These are phyloP conservation scores for Nicotiana paniculata DNA, from an alignment of 257 asterid genomes.

Conservation along the genomic window DNA sequence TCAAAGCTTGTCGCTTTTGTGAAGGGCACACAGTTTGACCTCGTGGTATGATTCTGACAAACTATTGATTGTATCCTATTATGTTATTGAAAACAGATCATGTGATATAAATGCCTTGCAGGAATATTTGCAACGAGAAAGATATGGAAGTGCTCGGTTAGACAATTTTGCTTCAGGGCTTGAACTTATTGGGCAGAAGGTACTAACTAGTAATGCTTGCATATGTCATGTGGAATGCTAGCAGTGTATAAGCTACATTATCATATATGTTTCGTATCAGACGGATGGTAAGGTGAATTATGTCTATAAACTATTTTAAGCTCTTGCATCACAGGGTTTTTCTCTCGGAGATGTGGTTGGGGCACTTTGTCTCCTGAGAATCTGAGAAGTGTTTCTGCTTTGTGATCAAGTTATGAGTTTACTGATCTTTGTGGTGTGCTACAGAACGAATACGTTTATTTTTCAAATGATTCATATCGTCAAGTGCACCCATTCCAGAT, in stretches of 20 bases:
- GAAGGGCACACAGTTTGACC: slow-evolving; percentile 99
- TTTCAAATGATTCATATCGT: no score
- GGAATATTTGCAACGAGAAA: slow-evolving; percentile 97
- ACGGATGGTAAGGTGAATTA: background rate
- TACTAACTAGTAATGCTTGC: slow-evolving; percentile 13
- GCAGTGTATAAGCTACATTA: background rate
- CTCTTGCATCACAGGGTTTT: background rate
- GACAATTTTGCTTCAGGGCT: slow-evolving; percentile 93
- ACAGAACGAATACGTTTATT: no score
- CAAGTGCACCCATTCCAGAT: no score
- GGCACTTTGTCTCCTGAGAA: background rate
- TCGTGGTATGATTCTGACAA: slow-evolving; percentile 51
- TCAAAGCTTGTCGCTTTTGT: slow-evolving; percentile 96
- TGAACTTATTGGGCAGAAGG: slow-evolving; percentile 96
- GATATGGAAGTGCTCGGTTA: slow-evolving; percentile 88
- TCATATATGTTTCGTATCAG: background rate
- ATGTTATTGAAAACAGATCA: slow-evolving; percentile 4
- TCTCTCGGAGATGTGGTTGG: background rate
- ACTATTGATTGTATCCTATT: slow-evolving; percentile 8
- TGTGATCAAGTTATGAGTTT: background rate
- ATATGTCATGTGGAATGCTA: background rate
- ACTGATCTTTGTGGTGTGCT: background rate
- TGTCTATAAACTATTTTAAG: background rate
- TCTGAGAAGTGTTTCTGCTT: background rate
- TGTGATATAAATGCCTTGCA: slow-evolving; percentile 29